Percentiles rank a stretch among this genome's conserved stretches.
These are phyloP conservation scores for Starmerella tilneyi DNA, from an alignment of 805 yeast species.

Conservation along the genomic window DNA sequence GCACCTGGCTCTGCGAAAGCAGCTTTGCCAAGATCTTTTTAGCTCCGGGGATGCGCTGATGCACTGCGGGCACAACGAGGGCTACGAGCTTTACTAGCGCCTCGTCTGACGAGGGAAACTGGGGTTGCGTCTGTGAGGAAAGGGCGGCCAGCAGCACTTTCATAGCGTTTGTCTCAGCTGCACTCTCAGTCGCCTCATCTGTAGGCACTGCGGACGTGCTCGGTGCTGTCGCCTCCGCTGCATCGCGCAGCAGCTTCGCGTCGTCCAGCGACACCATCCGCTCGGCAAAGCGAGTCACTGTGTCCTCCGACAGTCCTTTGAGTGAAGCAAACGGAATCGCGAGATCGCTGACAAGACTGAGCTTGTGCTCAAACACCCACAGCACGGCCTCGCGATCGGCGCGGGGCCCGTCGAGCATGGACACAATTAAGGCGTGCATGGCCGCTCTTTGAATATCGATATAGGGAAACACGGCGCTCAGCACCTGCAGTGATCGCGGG, in stretches of 20 bases:
- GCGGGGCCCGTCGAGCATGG: not conserved
- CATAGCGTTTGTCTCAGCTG: not conserved
- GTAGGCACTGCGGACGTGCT: not conserved
- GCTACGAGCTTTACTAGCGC: conserved; percentile 9
- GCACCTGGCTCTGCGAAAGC: conserved; percentile 6
- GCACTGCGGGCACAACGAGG: conserved; percentile 6
- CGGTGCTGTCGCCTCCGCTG: not conserved
- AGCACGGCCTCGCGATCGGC: conserved; percentile 11
- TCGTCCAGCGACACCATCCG: not conserved
- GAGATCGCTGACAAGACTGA: not conserved
- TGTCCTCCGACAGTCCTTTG: not conserved
- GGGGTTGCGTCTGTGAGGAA: not conserved
- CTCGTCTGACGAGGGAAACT: conserved; percentile 9
- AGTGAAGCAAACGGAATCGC: conserved; percentile 10
- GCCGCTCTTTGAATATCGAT: conserved; percentile 1
- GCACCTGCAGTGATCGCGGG: conserved; percentile 14
- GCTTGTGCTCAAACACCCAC: conserved; percentile 15
- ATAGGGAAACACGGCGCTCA: conserved; percentile 10
- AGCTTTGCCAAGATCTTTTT: conserved; percentile 14
- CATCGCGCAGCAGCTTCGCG: conserved; percentile 7
- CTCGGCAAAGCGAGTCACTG: not conserved
- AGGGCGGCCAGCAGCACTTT: conserved; percentile 8
- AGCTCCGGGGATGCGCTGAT: conserved; percentile 4
- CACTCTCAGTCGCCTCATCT: not conserved
- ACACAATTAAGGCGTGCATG: not conserved